Evolutionary conservation across 805 yeast species (phyloP).

Genomic region (Metschnikowia picachoensis): DNA sequence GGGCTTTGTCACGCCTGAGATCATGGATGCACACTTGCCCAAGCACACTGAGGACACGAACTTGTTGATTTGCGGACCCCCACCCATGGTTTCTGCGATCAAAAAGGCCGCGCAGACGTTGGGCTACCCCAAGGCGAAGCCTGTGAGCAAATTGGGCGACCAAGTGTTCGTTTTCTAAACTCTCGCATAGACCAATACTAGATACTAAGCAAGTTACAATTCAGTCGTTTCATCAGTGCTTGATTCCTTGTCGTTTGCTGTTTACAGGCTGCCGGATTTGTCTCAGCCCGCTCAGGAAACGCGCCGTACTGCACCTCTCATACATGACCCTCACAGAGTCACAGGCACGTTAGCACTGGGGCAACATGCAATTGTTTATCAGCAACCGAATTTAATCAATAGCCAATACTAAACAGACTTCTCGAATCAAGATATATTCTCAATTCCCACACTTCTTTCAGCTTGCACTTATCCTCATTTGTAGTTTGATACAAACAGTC

Average conservation of each 20-base stretch:
- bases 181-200: not conserved
- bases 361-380: not conserved
- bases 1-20: slow-evolving; percentile 78
- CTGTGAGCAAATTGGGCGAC: slow-evolving; percentile 85
- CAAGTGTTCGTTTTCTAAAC: slow-evolving; percentile 78
- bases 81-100: slow-evolving; percentile 82
- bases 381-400: not conserved
- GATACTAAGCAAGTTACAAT: not conserved
- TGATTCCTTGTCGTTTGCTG: no score
- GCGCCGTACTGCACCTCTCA: not conserved
- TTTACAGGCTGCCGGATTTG: not conserved
- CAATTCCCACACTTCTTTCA: no score
- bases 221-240: not conserved
- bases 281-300: not conserved
- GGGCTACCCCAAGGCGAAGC: slow-evolving; percentile 82
- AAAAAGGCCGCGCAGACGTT: slow-evolving; percentile 72
- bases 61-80: slow-evolving; percentile 89
- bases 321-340: slow-evolving; percentile 1
- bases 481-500: no score
- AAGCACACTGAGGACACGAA: slow-evolving; percentile 56
- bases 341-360: not conserved
- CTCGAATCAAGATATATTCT: no score
- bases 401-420: no score
- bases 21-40: slow-evolving; percentile 63
- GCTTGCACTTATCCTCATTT: no score